Evolutionary conservation across 2,329 filamentous ascomycete genomes (phyloP), one percentile per base, ranked within the genome.

Genomic region (Fonsecaea multimorphosa): DNA sequence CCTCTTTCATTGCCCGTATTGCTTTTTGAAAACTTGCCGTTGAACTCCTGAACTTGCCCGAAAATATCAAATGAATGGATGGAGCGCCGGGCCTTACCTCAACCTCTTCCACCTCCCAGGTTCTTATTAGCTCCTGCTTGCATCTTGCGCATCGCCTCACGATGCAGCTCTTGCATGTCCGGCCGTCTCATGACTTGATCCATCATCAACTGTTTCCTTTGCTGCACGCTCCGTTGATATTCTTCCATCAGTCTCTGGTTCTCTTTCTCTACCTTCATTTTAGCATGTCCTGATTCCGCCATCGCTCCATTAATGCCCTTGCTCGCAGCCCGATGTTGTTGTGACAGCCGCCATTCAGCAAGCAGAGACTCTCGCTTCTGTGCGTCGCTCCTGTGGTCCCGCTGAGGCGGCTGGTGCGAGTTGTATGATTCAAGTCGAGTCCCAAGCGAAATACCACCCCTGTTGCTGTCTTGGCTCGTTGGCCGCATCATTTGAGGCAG

Each of bases 141-240:
- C 88, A 97, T 90, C 76, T 84, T 88, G 68, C 90, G 84, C 85
- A 97, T 85, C 0, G 90, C 91, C 69, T 93, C 89, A 22, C 90
- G 85, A 76, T 97, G 93, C 24, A 89, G 84, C 53, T 91, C 89
- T 58, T 91, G 82, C 81, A 96, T 85, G 69, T 90, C 87, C 0
- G 89, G 89, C 16, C 86, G 87, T 61, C 91, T 84, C 90, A 96
- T 95, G 70, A 87, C 84, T 76, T 89, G 87, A 70, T 92, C 90
- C 72, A 92, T 88, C 40, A 84, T 83, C 57, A 85, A 85, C 14
- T 91, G 87, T 5, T 83, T 81, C 61, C 85, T 81, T 68, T 87
- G 83, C 69, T 84, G 85, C 56, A 85, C 86, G 49, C 82, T 78
- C 62, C 83, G 82, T 71, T 87, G 85, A 72, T 84, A 81, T 74